Evolutionary conservation across 768 basidiomycete genomes (phyloP).

Genomic region (Pulveroboletus sp.): DNA sequence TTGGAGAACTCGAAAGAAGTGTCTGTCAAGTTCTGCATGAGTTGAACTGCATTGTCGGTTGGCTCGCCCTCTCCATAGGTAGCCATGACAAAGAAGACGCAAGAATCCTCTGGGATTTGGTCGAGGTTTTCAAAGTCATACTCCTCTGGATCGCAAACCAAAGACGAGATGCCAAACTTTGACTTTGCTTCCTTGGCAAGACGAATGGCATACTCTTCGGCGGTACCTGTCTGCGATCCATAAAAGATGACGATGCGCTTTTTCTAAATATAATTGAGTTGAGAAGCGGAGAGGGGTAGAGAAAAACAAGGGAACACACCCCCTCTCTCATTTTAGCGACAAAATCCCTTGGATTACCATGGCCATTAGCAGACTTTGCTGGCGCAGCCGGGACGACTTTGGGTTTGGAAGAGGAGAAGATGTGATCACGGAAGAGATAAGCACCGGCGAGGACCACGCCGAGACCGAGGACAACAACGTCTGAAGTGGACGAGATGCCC

Average conservation of each 20-base stretch:
- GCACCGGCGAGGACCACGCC: constrained; percentile 74
- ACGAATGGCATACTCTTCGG: constrained; percentile 97
- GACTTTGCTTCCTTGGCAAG: constrained; percentile 97
- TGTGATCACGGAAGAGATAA: constrained; percentile 82
- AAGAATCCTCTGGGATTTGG: constrained; percentile 80
- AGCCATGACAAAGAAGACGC: constrained; percentile 93
- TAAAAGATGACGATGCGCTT: constrained; percentile 97
- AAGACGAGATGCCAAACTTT: constrained; percentile 91
- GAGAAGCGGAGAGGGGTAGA: constrained; percentile 5
- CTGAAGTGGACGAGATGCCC: constrained; percentile 65
- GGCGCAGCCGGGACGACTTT: constrained; percentile 50
- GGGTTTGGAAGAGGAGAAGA: constrained; percentile 65
- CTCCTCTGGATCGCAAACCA: constrained; percentile 98
- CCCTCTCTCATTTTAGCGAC: constrained; percentile 91
- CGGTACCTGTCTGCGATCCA: constrained; percentile 97
- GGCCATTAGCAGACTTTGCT: constrained; percentile 54
- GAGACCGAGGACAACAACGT: constrained; percentile 67
- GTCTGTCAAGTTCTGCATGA: constrained; percentile 91
- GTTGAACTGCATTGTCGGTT: constrained; percentile 93
- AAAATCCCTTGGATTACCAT: constrained; percentile 91
- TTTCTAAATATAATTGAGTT: constrained; percentile 53
- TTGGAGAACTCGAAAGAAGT: constrained; percentile 84
- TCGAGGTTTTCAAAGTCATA: constrained; percentile 98
- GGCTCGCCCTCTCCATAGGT: constrained; percentile 99
- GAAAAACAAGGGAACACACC: constrained; percentile 46